phyloP scores from a whole-genome alignment of 345 rosid species.

The Lumnitzera littorea region DNA sequence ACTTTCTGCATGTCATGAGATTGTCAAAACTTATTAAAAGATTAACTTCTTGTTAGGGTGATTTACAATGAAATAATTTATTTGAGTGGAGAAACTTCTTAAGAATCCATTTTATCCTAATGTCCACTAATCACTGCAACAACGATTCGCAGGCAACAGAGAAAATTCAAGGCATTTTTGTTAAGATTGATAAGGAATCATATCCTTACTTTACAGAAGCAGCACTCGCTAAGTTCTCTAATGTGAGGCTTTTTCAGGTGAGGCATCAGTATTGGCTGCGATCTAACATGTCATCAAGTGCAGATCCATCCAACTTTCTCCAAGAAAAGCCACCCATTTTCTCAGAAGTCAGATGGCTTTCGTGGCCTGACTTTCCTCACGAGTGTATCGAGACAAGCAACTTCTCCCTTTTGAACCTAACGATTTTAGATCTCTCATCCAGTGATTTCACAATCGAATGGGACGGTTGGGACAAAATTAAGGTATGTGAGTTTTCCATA shows the following conservation, averaged over 20 bases:
- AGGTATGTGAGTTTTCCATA: background rate
- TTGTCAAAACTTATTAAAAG: too few relatives aligned
- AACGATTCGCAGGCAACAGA: background rate
- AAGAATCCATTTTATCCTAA: too few relatives aligned
- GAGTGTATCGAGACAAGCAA: background rate
- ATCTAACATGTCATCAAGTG: background rate
- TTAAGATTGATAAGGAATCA: background rate
- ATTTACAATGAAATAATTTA: too few relatives aligned
- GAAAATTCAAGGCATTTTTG: background rate
- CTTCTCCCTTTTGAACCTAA: background rate
- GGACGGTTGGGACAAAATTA: conserved; percentile 1
- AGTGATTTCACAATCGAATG: background rate
- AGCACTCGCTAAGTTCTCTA: background rate
- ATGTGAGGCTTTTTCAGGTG: background rate
- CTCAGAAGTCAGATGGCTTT: conserved; percentile 1
- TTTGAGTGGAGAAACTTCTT: background rate
- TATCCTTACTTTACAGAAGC: background rate
- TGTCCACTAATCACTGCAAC: background rate
- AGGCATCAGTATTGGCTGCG: too few relatives aligned
- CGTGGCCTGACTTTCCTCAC: background rate
- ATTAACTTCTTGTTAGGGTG: too few relatives aligned
- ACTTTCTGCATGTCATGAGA: too few relatives aligned
- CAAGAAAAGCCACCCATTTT: background rate
- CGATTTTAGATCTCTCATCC: background rate
- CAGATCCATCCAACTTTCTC: too few relatives aligned